phyloP scores from a whole-genome alignment of 495 filamentous ascomycete genomes.

The Trichoderma reesei region DNA sequence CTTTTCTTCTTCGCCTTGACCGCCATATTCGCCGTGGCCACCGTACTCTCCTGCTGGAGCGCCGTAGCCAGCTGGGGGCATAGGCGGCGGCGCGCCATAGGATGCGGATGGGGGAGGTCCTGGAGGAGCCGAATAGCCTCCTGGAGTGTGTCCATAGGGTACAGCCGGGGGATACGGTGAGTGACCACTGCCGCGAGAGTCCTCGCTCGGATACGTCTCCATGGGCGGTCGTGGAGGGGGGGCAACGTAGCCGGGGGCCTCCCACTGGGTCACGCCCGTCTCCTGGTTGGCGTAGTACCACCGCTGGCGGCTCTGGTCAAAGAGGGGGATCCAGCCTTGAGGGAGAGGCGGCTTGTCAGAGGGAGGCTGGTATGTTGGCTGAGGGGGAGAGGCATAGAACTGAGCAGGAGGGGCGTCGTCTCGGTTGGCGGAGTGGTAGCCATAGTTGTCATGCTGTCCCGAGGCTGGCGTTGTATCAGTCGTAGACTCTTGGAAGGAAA shows the following conservation, averaged over 20 bases:
- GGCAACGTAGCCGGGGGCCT: conserved; percentile 32
- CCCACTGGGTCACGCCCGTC: conserved; percentile 53
- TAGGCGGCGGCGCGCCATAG: conserved; percentile 17
- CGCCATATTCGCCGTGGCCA: conserved; percentile 16
- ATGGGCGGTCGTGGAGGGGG: not conserved
- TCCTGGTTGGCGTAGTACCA: conserved; percentile 52
- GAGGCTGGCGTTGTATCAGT: not conserved
- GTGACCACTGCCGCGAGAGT: not conserved
- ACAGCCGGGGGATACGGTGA: not conserved
- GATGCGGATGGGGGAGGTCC: conserved; percentile 14
- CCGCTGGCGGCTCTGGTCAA: conserved; percentile 46
- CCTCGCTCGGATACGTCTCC: not conserved
- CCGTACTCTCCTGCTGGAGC: conserved; percentile 14
- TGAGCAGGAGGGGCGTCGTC: not conserved
- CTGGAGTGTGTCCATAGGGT: not conserved
- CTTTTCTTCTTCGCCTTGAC: conserved; percentile 30
- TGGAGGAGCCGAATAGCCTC: conserved; percentile 13
- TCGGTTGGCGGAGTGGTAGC: not conserved
- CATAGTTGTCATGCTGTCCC: not conserved
- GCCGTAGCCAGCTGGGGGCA: conserved; percentile 18
- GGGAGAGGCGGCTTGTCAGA: conserved; percentile 45
- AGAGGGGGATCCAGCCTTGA: conserved; percentile 49
- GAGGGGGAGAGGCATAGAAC: not conserved
- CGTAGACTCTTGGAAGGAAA: too few relatives aligned
- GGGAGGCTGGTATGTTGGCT: conserved; percentile 28